phyloP scores from a whole-genome alignment of 352 stramenopile genomes.

The Elongisporangium prolatum region DNA sequence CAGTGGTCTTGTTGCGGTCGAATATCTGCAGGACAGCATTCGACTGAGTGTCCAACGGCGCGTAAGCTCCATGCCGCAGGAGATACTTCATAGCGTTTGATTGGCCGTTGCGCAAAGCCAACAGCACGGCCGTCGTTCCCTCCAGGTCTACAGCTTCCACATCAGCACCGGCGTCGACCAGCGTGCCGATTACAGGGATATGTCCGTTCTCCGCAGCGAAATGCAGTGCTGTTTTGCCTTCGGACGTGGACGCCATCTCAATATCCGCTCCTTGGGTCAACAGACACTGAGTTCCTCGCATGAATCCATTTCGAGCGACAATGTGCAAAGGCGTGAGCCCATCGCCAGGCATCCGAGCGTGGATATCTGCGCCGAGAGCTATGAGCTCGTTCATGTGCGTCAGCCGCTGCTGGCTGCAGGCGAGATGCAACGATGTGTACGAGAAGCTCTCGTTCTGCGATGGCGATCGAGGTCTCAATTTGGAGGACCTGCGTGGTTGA shows the following conservation, averaged over 20 bases:
- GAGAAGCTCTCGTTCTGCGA: slow-evolving; percentile 2
- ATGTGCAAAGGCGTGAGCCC: slow-evolving; percentile 6
- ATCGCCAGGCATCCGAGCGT: slow-evolving; percentile 3
- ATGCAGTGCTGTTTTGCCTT: slow-evolving; percentile 16
- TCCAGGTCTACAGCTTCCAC: slow-evolving; percentile 12
- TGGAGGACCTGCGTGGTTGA: slow-evolving; percentile 1
- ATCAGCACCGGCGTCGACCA: slow-evolving; percentile 24
- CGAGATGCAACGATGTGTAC: slow-evolving; percentile 24
- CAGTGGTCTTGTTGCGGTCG: slow-evolving; percentile 20
- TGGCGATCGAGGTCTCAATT: not conserved
- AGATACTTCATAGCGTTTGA: slow-evolving; percentile 21
- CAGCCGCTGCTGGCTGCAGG: slow-evolving; percentile 21
- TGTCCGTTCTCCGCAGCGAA: slow-evolving; percentile 23
- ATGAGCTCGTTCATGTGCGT: slow-evolving; percentile 18
- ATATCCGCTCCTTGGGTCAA: not conserved
- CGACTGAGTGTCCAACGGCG: not conserved
- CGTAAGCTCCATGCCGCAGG: slow-evolving; percentile 12
- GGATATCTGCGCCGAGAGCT: slow-evolving; percentile 16
- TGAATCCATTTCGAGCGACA: not conserved
- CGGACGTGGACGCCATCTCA: not conserved
- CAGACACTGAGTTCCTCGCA: not conserved
- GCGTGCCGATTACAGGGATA: slow-evolving; percentile 10
- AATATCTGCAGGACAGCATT: slow-evolving; percentile 8
- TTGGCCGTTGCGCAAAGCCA: slow-evolving; percentile 23
- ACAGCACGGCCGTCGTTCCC: slow-evolving; percentile 17